These are phyloP conservation scores for Syncephalastrum monosporum DNA, from an alignment of 371 early-diverging fungal species.

Conservation along the genomic window DNA sequence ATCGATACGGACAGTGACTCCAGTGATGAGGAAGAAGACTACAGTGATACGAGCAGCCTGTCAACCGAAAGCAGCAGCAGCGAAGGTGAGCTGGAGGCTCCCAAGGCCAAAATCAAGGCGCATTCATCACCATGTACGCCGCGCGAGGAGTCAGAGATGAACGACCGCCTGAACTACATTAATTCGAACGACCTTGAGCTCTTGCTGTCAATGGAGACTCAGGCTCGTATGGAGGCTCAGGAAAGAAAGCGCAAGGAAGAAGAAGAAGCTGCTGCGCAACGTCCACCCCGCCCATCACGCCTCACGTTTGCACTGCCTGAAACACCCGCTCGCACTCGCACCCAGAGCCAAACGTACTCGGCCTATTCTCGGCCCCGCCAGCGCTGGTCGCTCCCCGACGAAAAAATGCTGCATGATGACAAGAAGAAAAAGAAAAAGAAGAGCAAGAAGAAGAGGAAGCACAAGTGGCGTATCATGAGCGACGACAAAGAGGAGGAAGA, in stretches of 20 bases:
- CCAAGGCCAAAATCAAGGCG: too few relatives aligned
- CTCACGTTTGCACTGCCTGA: constrained; percentile 31
- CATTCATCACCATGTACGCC: too few relatives aligned
- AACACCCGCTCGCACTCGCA: constrained; percentile 11
- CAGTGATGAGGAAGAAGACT: too few relatives aligned
- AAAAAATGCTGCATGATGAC: constrained; percentile 8
- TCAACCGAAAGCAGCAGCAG: too few relatives aligned
- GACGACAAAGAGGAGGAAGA: background rate
- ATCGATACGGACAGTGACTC: too few relatives aligned
- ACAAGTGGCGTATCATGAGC: constrained; percentile 4
- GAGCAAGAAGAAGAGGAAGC: constrained; percentile 5
- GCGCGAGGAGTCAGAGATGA: too few relatives aligned
- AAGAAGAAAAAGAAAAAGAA: constrained; percentile 9
- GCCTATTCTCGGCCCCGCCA: constrained; percentile 12
- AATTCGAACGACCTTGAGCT: constrained; percentile 25
- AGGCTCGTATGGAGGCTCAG: constrained; percentile 32
- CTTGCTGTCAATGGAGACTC: constrained; percentile 32
- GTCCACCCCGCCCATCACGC: too few relatives aligned
- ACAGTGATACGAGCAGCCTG: too few relatives aligned
- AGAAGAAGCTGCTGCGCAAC: too few relatives aligned
- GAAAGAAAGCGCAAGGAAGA: too few relatives aligned
- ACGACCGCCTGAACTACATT: too few relatives aligned
- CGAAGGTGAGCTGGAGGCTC: too few relatives aligned
- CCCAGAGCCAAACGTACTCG: constrained; percentile 2
- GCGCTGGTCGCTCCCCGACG: constrained; percentile 18